Evolutionary conservation across 495 filamentous ascomycete species (phyloP), one percentile per base, ranked within the genome.

Genomic region (Aspergillus indologenus): DNA sequence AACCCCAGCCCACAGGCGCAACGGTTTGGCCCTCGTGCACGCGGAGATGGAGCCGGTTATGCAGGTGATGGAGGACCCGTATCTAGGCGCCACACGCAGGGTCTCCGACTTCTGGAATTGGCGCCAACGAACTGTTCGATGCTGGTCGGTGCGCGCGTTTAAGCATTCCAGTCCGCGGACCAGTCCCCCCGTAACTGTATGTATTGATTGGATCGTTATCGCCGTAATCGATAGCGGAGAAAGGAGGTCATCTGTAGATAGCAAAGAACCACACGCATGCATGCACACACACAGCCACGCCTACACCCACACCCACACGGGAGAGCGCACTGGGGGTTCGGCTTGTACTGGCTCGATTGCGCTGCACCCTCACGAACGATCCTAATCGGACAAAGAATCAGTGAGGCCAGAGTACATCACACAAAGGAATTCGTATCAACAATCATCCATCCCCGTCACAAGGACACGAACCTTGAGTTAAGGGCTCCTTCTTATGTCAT

Each of bases 21-120:
- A 67, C 59, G 60, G 65, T 46, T 59, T 62, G 51, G 50, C 7
- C 51, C 60, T 68, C 58, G 61, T 58, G 61, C 60, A 34, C 58
- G 57, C 54, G 61, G 64, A 62, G 63, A 68, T 68, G 62, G 66
- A 66, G 63, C 66, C 72, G 71, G 70, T 57, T 72, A 75, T 74
- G 71, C 71, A 75, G 62, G 73, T 71, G 70, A 71, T 72, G 60
- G n/a, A 65, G 34, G 63, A 67, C 66, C 68, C 70, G 68, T 66
- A 58, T 63, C 61, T 67, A 64, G 65, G 67, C 72, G 65, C 70
- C 68, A 64, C 34, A 40, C 61, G 64, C 68, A 71, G 71, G 69
- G 71, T 73, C 72, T 73, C 72, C 69, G 63, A 49, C 56, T 66
- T 9, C 64, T 64, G 60, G 61, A 66, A 63, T 63, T 63, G 52